Base-by-base conservation (phyloP, 2,329 filamentous ascomycete genomes). In the Alternaria incomplexa region DNA sequence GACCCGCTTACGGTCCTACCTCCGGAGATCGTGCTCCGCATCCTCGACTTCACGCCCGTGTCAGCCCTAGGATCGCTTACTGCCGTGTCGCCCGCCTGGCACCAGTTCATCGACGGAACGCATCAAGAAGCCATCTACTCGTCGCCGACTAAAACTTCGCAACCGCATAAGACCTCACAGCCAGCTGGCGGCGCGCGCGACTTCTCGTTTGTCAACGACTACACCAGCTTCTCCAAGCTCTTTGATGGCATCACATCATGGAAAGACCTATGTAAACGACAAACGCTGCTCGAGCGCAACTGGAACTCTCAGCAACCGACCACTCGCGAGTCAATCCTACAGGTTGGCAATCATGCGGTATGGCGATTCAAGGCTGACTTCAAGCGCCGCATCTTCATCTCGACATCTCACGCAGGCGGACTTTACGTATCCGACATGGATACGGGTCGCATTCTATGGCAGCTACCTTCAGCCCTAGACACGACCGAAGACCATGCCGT, bases 341-440 rank as follows among this genome's bases (percentile, higher is more conserved):
- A 58, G 56, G 44, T 62, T 20, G 47, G 30, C 12, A 62, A 59
- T 12, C 12, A 58, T 26, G 55, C 56, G 6, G 23, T 62, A 43
- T 62, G 60, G 60, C 32, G 60, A n/a, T 62, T 62, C 23, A 62
- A 59, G 17, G 44, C 32, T 13, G 60, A 62, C 20, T 62, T 62
- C 25, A 59, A 62, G 51, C 60, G 60, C 30, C 60, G 60, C 43
- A 43, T 62, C 9, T 59, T 62, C 22, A 62, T 62, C 15, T 59
- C 60, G 11, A 62, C 60, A 25, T 59, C 60, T 12, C 56, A 62
- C 26, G 55, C 56, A 10, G 60, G 60, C 6, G 60, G 60, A 15
- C 28, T 62, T 13, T 43, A 59, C 17, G 56, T 62, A 7, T 44
- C 60, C 1, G 60, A 59, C 25, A 62, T 62, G 60, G 60, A 59